Evolutionary conservation across 2,329 filamentous ascomycete species (phyloP), one percentile per base, ranked within the genome.

Genomic region (Colletotrichum gigasporum): DNA sequence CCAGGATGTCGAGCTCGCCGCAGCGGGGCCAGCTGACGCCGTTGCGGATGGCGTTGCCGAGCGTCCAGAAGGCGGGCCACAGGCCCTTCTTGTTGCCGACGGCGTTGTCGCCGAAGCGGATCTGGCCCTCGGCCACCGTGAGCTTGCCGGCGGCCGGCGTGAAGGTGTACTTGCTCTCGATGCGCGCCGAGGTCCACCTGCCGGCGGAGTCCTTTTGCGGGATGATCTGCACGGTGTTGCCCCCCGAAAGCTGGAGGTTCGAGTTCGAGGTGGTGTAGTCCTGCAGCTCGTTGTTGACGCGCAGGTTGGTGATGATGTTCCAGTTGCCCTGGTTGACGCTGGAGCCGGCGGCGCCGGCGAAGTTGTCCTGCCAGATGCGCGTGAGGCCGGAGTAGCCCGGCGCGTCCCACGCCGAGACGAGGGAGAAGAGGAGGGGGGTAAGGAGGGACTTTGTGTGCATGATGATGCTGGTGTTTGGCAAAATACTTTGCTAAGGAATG

Each of bases 31-130:
- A 85, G 18, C 67, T 64, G 2, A 78, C 80, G 11, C 82, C 82
- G 64, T 75, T 71, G 6, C 82, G 79, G 52, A 84, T 74, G 14
- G 80, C 74, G 62, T 82, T 76, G 10, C 83, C 83, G 1, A 85
- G 78, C 55, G 83, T 73, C 83, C 83, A 85, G 69, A 85, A 85
- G 3, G 83, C 83, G 2, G 83, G 83, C 83, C 83, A 85, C 67
- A 85, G 76, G 11, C 83, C 83, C 68, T 81, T 76, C 73, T 83
- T 83, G 50, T 76, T 74, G 28, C 67, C 67, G 14, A 71, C 61
- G 10, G 72, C 55, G 16, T 71, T 67, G 24, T 72, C 61, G 30
- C 83, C 83, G 65, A 83, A 82, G 7, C 82, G 79, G 55, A 85
- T 74, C 41, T 72, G 72, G 9, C 79, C 79, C 71, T 85, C 80